Evolutionary conservation across 768 basidiomycete species (phyloP), one percentile per base, ranked within the genome.

Genomic region (Leccinum uliginosum): DNA sequence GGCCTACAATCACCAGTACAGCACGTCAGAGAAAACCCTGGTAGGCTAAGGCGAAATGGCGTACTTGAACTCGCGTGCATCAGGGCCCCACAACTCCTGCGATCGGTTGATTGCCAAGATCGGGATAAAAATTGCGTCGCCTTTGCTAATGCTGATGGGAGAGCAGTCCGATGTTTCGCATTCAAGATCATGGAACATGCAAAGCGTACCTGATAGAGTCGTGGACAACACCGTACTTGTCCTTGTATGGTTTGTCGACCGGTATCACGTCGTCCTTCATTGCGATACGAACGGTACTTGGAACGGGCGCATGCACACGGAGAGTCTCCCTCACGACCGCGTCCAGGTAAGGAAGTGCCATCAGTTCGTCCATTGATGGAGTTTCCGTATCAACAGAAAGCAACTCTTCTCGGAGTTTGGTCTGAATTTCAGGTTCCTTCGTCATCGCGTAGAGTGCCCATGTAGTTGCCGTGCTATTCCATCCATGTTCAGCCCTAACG

Each of bases 361-460:
- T 79, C 1, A 91, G 77, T 30, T 84, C 78, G 30, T 91, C 88
- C 83, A 89, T 87, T 4, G 78, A 76, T 3, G 87, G 87, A 1
- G 71, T 80, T 10, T 86, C 82, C 0, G 81, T 83, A 1, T 75
- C 63, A 11, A 85, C 71, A 0, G 71, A 64, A 8, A 80, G 68
- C 1, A 86, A 72, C 62, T 91, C 87, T 1, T 80, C 75, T 1
- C 85, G 77, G 0, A 91, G 76, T 59, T 80, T 80, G 9, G 62
- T 70, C 59, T 89, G 86, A 4, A 80, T 70, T 2, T 76, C 71
- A 0, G 75, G 75, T 44, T 80, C 59, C 57, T 79, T 73, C 0
- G 80, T 72, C 7, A 90, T 73, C 1, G 80, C 78, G 61, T 75
- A 85, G 0, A 89, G 68, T 5, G 81, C 78, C 86, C 87, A 90